Base-by-base conservation (phyloP, 495 filamentous ascomycete genomes). In the Neurospora hispaniola region DNA sequence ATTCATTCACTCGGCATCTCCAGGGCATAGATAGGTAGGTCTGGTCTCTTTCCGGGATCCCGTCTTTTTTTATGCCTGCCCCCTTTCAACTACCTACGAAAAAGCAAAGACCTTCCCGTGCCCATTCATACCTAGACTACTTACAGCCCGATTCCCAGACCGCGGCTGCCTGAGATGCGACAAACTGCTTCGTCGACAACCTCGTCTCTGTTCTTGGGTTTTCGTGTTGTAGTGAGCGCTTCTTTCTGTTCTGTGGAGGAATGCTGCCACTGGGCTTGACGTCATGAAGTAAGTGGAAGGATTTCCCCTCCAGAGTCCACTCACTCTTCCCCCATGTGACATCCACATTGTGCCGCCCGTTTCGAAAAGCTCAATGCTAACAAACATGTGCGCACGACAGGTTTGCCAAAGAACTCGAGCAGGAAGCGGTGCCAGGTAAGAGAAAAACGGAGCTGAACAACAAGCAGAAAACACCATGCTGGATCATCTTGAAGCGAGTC, bases 351-450 rank as follows among this genome's bases (percentile, higher is more conserved):
- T 62, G 54, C 54, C 31, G 35, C 54, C 31, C 23, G 12, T 62
- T 35, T 38, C 27, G 14, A 66, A 35, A 4, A 31, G 1, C 27
- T 31, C 27, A 31, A 35, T 38, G 27, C 74, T 77, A 72, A 79
- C 74, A 73, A 69, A 62, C 27, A 38, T 66, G 23, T 66, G 54
- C 27, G 54, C 77, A 80, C 80, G 81, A 59, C 76, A 88, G 87
- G 75, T 88, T 88, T 76, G 86, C 85, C 46, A 88, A 88, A 82
- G 93, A 96, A 84, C 85, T 97, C 72, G 94, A 97, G 70, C 89
- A 90, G 79, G 91, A 96, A 73, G 88, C 92, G 38, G 93, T 97
- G 74, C 93, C 94, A 83, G 86, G 86, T 87, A 77, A 75, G 82
- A 38, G 3, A 38, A 38, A 38, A 38, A 38, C 35, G 5, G 35